Conservation (phyloP, 164 flowering plant species). For the Nelumbo lutea region DNA sequence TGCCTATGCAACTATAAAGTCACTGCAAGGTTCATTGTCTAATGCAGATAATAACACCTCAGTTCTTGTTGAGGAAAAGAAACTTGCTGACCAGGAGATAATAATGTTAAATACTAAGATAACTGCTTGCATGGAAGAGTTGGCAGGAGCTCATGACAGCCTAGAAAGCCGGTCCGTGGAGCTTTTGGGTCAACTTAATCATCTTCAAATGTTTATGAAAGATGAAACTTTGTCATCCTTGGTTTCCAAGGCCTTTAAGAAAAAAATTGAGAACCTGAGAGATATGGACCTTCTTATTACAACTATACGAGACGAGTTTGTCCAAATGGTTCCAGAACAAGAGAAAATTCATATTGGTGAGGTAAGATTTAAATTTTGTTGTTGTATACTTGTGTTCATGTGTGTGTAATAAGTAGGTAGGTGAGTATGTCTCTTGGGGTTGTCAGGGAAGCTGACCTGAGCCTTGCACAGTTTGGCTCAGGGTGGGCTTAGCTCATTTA, state of each 20-base stretch:
- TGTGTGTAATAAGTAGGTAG: not conserved
- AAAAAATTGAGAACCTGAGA: constrained; percentile 48
- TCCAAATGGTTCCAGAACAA: constrained; percentile 21
- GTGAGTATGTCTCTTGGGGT: not conserved
- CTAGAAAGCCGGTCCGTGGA: constrained; percentile 51
- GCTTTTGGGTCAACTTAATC: constrained; percentile 42
- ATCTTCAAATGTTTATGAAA: constrained; percentile 45
- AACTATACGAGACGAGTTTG: constrained; percentile 30
- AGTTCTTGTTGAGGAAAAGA: constrained; percentile 38
- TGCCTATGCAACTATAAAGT: constrained; percentile 36
- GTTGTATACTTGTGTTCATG: not conserved
- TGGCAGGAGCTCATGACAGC: constrained; percentile 58
- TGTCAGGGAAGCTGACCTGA: too few species aligned
- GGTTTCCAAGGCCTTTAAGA: constrained; percentile 37
- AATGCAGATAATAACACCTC: constrained; percentile 44
- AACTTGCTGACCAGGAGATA: constrained; percentile 35
- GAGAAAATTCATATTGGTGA: constrained; percentile 25
- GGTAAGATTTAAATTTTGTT: constrained; percentile 30
- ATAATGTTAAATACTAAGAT: constrained; percentile 19
- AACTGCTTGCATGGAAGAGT: constrained; percentile 36
- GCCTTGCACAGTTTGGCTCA: too few species aligned
- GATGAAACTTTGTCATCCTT: constrained; percentile 39
- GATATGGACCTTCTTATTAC: constrained; percentile 44
- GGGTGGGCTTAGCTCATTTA: too few species aligned
- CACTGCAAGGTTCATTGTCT: constrained; percentile 45